Evolutionary conservation across 306 rosid species (phyloP), one percentile per base, ranked within the genome.

Genomic region (Macrotyloma uniflorum): DNA sequence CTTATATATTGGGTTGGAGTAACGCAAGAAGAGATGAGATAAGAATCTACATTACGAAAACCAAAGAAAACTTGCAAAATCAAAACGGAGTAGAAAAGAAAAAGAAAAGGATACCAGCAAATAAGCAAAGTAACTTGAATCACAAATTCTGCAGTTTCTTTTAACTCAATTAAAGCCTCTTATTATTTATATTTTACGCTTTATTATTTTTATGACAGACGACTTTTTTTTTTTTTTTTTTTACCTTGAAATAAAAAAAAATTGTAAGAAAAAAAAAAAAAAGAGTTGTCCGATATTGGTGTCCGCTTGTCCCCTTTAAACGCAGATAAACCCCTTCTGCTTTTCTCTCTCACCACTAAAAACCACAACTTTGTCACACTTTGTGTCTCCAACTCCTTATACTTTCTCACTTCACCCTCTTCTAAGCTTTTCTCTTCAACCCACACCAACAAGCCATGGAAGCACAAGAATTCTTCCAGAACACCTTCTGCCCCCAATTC

Each of bases 301-400:
- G 96, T 88, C 83, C 74, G 84, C 62, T 75, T 83, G 89, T 87
- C 91, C 91, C 84, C 73, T 86, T 87, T 83, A 80, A 85, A 86
- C 92, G 90, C 90, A 87, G 88, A 87, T 80, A 86, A 90, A 78
- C 71, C 75, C 81, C 79, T 20, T 19, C 32, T 67, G 74, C 23
- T 59, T 69, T 42, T 86, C 85, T 83, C 88, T 82, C 82, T 74
- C 86, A 35, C 77, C 82, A 69, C 81, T 79, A 58, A 77, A 76
- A 86, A 69, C 92, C 90, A 87, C 82, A 85, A 76, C 88, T 83
- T 82, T 82, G 61, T 74, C 72, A 81, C 85, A 82, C 91, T 78
- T 23, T 49, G 14, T 80, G 74, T 72, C 79, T 78, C 67, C 76
- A 74, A 66, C 78, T 76, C 64, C 74, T 78, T 58, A 73, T 80